Percentiles rank a stretch among this genome's conserved stretches.
Evolutionary conservation across 106 monocot genomes (phyloP).

Genomic region (Acorus calamus): DNA sequence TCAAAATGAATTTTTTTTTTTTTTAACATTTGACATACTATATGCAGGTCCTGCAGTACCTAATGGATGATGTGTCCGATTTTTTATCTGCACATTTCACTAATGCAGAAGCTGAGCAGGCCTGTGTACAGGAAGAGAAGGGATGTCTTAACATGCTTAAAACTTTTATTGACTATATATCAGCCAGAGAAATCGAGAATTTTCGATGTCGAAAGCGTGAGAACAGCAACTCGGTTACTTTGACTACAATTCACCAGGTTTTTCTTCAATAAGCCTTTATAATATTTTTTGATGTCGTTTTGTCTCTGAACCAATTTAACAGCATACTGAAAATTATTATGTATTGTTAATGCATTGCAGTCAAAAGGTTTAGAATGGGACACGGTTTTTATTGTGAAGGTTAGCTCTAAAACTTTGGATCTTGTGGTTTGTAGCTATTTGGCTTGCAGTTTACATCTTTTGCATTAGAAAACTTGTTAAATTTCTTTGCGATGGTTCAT

Average conservation of each 20-base stretch:
- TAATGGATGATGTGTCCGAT: slow-evolving; percentile 82
- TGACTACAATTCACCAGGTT: slow-evolving; percentile 98
- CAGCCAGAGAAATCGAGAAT: slow-evolving; percentile 75
- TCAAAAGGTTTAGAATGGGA: slow-evolving; percentile 97
- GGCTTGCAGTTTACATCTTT: too few relatives aligned
- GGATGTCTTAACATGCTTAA: slow-evolving; percentile 51
- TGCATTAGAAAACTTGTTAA: too few relatives aligned
- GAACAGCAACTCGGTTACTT: slow-evolving; percentile 68
- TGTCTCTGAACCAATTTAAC: not conserved
- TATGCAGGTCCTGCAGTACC: slow-evolving; percentile 68
- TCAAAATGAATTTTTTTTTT: too few relatives aligned
- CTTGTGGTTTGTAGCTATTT: too few relatives aligned
- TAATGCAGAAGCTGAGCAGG: slow-evolving; percentile 9
- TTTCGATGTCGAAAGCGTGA: slow-evolving; percentile 50
- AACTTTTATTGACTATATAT: slow-evolving; percentile 68
- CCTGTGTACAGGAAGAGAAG: slow-evolving; percentile 20
- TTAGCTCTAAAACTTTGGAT: slow-evolving; percentile 12
- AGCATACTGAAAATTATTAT: slow-evolving; percentile 1
- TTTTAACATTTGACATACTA: not conserved
- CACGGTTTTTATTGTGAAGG: slow-evolving; percentile 82
- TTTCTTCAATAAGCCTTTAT: not conserved
- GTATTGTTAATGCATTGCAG: slow-evolving; percentile 28
- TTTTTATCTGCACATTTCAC: slow-evolving; percentile 55
- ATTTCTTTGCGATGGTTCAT: too few relatives aligned
- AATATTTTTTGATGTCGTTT: slow-evolving; percentile 4